Percentiles rank a stretch among this genome's conserved stretches.
Conservation (phyloP, 208 protist species). For the Leishmania mexicana region DNA sequence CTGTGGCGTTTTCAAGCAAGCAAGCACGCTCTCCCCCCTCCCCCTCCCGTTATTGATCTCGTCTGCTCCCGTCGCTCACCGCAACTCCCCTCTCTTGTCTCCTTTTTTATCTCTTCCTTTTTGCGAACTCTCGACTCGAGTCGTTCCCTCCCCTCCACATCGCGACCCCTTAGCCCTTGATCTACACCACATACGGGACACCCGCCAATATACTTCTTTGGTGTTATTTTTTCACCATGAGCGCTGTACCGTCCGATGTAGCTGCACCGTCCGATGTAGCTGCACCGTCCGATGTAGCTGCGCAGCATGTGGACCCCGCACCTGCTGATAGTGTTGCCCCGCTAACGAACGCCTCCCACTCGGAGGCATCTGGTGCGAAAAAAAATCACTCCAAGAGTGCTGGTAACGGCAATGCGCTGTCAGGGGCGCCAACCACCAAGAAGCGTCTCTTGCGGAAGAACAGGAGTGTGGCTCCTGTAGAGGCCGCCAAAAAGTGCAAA, state of each 20-base stretch:
- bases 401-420: not conserved
- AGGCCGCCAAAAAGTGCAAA: constrained; percentile 16
- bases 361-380: not conserved
- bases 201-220: not conserved
- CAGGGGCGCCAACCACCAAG: not conserved
- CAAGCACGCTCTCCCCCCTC: not conserved
- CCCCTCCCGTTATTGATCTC: not conserved
- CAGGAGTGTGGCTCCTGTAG: constrained; percentile 7
- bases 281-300: not conserved
- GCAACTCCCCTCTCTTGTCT: not conserved
- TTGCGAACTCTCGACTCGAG: not conserved
- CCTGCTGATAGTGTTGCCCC: not conserved
- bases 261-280: too few species aligned
- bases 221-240: constrained; percentile 13
- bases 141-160: not conserved
- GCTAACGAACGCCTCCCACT: not conserved
- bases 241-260: not conserved
- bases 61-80: not conserved
- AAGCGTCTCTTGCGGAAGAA: constrained; percentile 55
- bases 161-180: not conserved
- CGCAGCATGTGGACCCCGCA: constrained; percentile 22
- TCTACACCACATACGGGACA: not conserved
- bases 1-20: not conserved
- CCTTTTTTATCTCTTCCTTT: not conserved
- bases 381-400: not conserved